Conservation (phyloP, 768 basidiomycete species). For the Neoboletus magnificus region DNA sequence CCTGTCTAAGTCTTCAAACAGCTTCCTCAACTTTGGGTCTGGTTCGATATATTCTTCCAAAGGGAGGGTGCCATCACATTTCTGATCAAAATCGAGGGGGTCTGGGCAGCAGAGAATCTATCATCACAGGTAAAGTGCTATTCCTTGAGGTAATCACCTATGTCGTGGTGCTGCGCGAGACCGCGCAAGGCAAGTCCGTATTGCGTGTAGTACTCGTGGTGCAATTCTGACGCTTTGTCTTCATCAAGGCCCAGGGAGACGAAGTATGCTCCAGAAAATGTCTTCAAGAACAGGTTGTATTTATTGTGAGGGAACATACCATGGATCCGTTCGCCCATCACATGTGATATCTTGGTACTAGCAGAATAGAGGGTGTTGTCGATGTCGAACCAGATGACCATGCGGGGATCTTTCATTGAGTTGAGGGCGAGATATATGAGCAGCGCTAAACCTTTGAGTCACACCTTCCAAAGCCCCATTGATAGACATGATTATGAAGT, state of each 20-base stretch:
- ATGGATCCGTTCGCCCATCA: slow-evolving; percentile 78
- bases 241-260: slow-evolving; percentile 63
- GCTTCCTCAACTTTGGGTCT: slow-evolving; percentile 55
- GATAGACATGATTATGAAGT: slow-evolving; percentile 20
- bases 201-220: slow-evolving; percentile 69
- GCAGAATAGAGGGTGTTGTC: slow-evolving; percentile 88
- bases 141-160: slow-evolving; percentile 44
- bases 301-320: slow-evolving; percentile 37
- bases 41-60: slow-evolving; percentile 76
- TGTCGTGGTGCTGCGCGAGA: slow-evolving; percentile 67
- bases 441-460: background rate
- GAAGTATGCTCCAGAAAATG: slow-evolving; percentile 59
- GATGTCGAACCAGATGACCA: slow-evolving; percentile 78
- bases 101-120: slow-evolving; percentile 41
- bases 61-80: slow-evolving; percentile 82
- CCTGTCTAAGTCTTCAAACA: slow-evolving; percentile 78
- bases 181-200: slow-evolving; percentile 85
- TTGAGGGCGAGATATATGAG: slow-evolving; percentile 1
- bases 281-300: background rate
- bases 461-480: slow-evolving; percentile 26
- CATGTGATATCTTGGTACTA: slow-evolving; percentile 67
- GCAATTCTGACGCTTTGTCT: slow-evolving; percentile 65
- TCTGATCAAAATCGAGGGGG: slow-evolving; percentile 77
- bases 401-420: slow-evolving; percentile 46
- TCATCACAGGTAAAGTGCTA: background rate